Evolutionary conservation across 1,139 yeast genomes (phyloP).

Genomic region (Pichia sp.): DNA sequence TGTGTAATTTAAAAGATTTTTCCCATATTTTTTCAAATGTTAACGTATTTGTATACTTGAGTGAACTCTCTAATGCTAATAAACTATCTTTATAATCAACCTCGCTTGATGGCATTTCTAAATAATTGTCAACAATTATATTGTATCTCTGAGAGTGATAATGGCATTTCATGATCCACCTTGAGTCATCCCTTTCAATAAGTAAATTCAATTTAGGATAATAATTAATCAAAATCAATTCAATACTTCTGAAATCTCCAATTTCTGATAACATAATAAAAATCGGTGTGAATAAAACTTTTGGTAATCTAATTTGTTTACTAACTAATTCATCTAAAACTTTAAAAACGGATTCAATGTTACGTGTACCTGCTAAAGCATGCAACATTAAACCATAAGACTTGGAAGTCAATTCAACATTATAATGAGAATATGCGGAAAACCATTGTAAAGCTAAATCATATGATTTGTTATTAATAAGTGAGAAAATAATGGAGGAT

Average conservation of each 20-base stretch:
- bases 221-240: slow-evolving; percentile 17
- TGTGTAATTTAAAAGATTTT: slow-evolving; percentile 12
- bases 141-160: slow-evolving; percentile 18
- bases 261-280: slow-evolving; percentile 28
- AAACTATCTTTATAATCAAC: slow-evolving; percentile 19
- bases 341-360: slow-evolving; percentile 36
- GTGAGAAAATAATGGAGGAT: slow-evolving; percentile 43
- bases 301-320: slow-evolving; percentile 15
- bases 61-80: slow-evolving; percentile 22
- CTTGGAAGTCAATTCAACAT: slow-evolving; percentile 32
- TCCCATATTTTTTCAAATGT: slow-evolving; percentile 22
- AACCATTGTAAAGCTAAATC: slow-evolving; percentile 40
- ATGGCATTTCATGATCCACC: slow-evolving; percentile 25
- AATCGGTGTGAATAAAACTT: slow-evolving; percentile 27
- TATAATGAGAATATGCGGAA: slow-evolving; percentile 34
- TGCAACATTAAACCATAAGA: slow-evolving; percentile 39
- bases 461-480: slow-evolving; percentile 41
- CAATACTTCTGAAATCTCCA: slow-evolving; percentile 31
- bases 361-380: slow-evolving; percentile 35
- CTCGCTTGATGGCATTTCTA: slow-evolving; percentile 15
- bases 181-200: slow-evolving; percentile 26
- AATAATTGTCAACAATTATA: slow-evolving; percentile 29
- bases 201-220: slow-evolving; percentile 27
- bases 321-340: slow-evolving; percentile 34
- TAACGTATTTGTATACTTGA: slow-evolving; percentile 12